phyloP scores from a whole-genome alignment of 1,284 basidiomycete species.

The Naganishia sp. region DNA sequence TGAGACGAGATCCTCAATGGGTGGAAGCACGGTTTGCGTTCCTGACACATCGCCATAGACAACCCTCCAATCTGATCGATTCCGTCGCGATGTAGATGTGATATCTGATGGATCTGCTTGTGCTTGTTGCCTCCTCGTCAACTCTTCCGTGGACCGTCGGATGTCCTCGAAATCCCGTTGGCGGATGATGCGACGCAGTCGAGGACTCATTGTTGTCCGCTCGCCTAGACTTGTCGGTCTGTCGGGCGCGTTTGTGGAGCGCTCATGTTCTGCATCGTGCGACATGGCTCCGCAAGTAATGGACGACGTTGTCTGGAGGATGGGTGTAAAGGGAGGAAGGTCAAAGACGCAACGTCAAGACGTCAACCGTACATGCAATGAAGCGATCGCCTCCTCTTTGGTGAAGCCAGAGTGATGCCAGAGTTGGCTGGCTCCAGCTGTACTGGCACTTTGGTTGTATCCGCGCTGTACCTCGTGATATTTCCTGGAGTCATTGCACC shows the following conservation, averaged over 20 bases:
- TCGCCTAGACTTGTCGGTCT: no score
- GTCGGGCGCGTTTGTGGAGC: no score
- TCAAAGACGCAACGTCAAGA: no score
- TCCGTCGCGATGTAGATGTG: background rate
- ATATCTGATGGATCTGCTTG: background rate
- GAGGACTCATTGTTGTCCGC: background rate
- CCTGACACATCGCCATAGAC: conserved; percentile 4
- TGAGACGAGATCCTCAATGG: conserved; percentile 20
- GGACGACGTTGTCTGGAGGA: no score
- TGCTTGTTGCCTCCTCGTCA: background rate
- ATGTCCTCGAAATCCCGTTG: conserved; percentile 11
- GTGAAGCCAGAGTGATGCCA: no score
- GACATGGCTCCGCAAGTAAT: background rate
- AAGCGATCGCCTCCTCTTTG: no score
- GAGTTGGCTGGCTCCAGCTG: no score
- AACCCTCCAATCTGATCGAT: conserved; percentile 9
- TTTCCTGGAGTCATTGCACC: no score
- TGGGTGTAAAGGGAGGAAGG: no score
- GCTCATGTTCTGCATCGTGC: background rate
- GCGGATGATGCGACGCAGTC: conserved; percentile 8
- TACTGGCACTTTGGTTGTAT: no score
- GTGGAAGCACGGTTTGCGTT: conserved; percentile 9
- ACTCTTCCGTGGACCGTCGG: conserved; percentile 1
- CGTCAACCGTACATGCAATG: no score
- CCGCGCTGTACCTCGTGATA: no score